Conservation (phyloP, 208 protist species). For the Trypanosoma congolense region DNA sequence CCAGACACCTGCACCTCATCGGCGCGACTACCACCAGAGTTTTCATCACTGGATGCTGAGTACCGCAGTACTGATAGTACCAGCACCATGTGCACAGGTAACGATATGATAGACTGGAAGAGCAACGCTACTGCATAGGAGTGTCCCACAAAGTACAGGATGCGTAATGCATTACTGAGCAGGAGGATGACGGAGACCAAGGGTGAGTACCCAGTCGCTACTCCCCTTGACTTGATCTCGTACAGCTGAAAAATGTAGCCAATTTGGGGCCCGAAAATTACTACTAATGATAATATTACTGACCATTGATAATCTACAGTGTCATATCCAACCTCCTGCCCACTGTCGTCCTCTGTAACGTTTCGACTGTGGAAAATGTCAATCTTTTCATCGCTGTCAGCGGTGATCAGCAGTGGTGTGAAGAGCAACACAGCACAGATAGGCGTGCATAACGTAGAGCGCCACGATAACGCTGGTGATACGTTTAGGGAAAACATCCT, state of each 20-base stretch:
- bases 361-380: too few species aligned
- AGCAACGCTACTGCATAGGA: constrained; percentile 56
- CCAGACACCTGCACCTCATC: not conserved
- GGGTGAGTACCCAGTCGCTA: constrained; percentile 54
- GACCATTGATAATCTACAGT: constrained; percentile 4
- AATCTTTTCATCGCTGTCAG: too few species aligned
- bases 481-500: not conserved
- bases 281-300: constrained; percentile 32
- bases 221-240: constrained; percentile 31
- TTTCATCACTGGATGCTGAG: not conserved
- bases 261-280: constrained; percentile 65
- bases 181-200: constrained; percentile 75
- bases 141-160: constrained; percentile 69
- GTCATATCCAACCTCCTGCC: too few species aligned
- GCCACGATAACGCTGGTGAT: not conserved
- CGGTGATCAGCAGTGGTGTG: not conserved
- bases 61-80: constrained; percentile 38
- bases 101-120: constrained; percentile 49
- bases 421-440: not conserved
- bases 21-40: not conserved
- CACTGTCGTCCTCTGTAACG: too few species aligned
- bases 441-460: not conserved
- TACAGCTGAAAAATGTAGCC: constrained; percentile 62
- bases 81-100: constrained; percentile 48
- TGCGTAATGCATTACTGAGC: constrained; percentile 67